Base-by-base conservation (phyloP, 345 rosid genomes). In the Excoecaria agallocha region DNA sequence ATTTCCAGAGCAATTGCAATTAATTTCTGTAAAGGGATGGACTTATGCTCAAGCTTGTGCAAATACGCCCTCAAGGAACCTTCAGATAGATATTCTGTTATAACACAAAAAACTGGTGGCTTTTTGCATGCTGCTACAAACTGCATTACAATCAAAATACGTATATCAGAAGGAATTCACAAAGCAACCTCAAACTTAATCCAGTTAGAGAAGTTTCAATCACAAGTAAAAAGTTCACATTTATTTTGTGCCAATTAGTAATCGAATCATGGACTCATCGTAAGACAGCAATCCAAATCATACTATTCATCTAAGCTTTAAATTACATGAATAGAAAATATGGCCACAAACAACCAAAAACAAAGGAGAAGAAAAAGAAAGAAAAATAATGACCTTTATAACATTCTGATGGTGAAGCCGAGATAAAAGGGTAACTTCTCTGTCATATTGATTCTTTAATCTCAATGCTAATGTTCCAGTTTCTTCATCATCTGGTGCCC, bases 31-130 rank as follows among this genome's bases (percentile, higher is more conserved):
- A 96, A 74, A 50, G 98, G 84, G 74, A 96, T 89, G 12, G 87
- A 68, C 80, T 85, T 90, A 52, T 83, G 83, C 83, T 96, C 99
- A 52, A 91, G 96, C 86, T 90, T 96, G 85, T 93, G 99, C 83
- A 96, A 82, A 84, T 79, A 90, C 30, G 96, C 93, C 85, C 99
- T 88, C 81, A 96, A 83, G 13, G 96, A 89, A 38, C 96, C 96
- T 37, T 89, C 89, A 0, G 89, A 78, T 76, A 91, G 76, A 84
- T 91, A 91, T 81, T 91, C 93, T 1, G 90, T 89, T 78, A 91
- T 84, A 66, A 89, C 84, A 78, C 91, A 89, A 75, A 84, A 89
- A 35, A 87, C 93, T 0, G 91, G 89, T 49, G 89, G 87, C 69
- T 81, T 91, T 81, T 88, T 91, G 76, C 91, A 87, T 20, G 93